A percentile compares a stretch with the other conserved stretches of the same genome.
phyloP scores from a whole-genome alignment of 106 monocot species.

The Acanthochlamys bracteata region DNA sequence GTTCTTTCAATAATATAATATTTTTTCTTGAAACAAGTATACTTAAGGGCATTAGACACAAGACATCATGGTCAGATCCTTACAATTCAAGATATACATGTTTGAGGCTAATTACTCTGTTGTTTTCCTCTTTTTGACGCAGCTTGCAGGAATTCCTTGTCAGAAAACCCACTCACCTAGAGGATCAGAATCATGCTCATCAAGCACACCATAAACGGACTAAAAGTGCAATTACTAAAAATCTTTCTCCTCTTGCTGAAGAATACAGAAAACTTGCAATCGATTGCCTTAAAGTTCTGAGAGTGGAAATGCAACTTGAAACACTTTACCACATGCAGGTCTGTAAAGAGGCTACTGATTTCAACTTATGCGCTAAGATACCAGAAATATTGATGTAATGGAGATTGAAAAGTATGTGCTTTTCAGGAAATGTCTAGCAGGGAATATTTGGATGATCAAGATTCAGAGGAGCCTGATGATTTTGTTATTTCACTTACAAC shows the following conservation, averaged over 20 bases:
- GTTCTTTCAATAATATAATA: too few relatives aligned
- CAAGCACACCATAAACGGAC: conserved; percentile 44
- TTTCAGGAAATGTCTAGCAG: conserved; percentile 82
- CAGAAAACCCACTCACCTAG: conserved; percentile 21
- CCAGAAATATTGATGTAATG: neutral
- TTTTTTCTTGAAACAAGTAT: too few relatives aligned
- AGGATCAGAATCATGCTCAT: conserved; percentile 22
- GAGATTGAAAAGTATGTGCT: conserved; percentile 14
- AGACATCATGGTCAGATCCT: too few relatives aligned
- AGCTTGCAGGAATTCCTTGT: conserved; percentile 71
- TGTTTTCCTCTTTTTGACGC: conserved; percentile 1
- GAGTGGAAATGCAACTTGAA: conserved; percentile 95
- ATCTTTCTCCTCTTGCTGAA: conserved; percentile 60
- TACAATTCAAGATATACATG: neutral
- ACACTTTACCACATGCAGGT: conserved; percentile 96
- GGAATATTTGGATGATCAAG: conserved; percentile 92
- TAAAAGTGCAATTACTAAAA: conserved; percentile 60
- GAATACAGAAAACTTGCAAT: conserved; percentile 84
- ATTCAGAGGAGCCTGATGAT: conserved; percentile 99
- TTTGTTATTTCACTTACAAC: conserved; percentile 89
- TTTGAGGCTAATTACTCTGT: neutral
- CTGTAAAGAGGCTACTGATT: neutral
- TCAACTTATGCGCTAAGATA: neutral
- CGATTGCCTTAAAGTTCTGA: conserved; percentile 92
- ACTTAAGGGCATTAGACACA: too few relatives aligned